Evolutionary conservation across 2,329 filamentous ascomycete genomes (phyloP), one percentile per base, ranked within the genome.

Genomic region (Diaporthe velutina): DNA sequence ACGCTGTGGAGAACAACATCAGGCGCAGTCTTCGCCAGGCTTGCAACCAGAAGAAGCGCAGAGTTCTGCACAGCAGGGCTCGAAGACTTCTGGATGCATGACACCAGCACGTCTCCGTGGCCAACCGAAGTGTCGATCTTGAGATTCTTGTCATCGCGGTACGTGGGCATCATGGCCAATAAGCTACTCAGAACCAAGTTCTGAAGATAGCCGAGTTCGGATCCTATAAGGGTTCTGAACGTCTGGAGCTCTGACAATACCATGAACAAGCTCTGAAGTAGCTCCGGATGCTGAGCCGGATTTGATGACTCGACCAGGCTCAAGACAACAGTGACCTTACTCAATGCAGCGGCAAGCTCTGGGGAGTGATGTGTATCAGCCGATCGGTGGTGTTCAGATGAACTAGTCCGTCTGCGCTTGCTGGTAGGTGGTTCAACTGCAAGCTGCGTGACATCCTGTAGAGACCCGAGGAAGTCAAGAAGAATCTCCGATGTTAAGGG

Each of bases 31-130:
- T 93, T 93, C 30, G 97, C 96, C 54, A 99, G 88, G 73, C 92
- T 93, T 33, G 96, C 95, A 74, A 98, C 94, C 35, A 99, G 88
- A 12, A 98, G 90, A 19, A 99, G 88, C 5, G 97, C 96, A 8
- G 93, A 92, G 81, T 98, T 98, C 82, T 98, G 97, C 9, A 99
- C 95, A 77, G 98, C 95, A 0, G 96, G 95, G 82, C 94, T 98
- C 35, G 94, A 92, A 0, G 96, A 97, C 76, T 95, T 96, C 80
- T 97, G 94, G 58, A 99, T 94, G 85, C 96, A 98, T 81, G 97
- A 96, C 66, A 98, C 95, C 72, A 99, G 92, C 60, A 98, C 85
- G 82, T 99, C 97, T 4, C 95, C 94, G 74, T 97, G 93, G 52
- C 98, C 93, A 50, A 92, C 92, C 3, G 94, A 93, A 60, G 92